These are phyloP conservation scores for Geotrichum histeridarum DNA, from an alignment of 1,139 yeast genomes.

Conservation along the genomic window DNA sequence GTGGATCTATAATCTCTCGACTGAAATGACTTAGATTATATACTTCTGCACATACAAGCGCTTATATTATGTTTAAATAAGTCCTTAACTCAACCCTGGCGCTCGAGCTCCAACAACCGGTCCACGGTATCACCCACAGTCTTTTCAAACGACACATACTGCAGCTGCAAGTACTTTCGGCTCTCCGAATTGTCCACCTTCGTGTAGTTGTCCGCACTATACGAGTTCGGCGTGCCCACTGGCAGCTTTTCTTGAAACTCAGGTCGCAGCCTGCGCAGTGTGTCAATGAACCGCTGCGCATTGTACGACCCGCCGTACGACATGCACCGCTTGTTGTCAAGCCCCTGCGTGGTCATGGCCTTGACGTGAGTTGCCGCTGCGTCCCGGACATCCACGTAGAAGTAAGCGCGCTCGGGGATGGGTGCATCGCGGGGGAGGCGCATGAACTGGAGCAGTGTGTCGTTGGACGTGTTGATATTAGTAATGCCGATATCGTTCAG, in stretches of 20 bases:
- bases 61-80: background rate
- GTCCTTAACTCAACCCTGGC: background rate
- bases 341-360: constrained; percentile 24
- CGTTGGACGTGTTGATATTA: constrained; percentile 32
- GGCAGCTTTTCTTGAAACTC: background rate
- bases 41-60: background rate
- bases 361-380: constrained; percentile 12
- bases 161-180: constrained; percentile 21
- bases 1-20: background rate
- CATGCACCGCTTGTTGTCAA: constrained; percentile 40
- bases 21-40: background rate
- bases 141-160: constrained; percentile 26
- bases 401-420: background rate
- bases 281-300: constrained; percentile 34
- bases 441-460: background rate
- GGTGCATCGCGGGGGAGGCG: background rate
- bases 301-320: constrained; percentile 35
- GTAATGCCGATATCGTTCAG: constrained; percentile 28
- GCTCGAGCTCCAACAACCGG: constrained; percentile 21
- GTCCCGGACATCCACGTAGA: constrained; percentile 18
- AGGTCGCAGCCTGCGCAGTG: constrained; percentile 30
- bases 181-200: constrained; percentile 23
- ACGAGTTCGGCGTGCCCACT: constrained; percentile 1
- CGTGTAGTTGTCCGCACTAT: background rate
- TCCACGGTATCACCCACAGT: constrained; percentile 23